phyloP scores from a whole-genome alignment of 108 stramenopile species.

The Pseudonitzschia delicatissima region DNA sequence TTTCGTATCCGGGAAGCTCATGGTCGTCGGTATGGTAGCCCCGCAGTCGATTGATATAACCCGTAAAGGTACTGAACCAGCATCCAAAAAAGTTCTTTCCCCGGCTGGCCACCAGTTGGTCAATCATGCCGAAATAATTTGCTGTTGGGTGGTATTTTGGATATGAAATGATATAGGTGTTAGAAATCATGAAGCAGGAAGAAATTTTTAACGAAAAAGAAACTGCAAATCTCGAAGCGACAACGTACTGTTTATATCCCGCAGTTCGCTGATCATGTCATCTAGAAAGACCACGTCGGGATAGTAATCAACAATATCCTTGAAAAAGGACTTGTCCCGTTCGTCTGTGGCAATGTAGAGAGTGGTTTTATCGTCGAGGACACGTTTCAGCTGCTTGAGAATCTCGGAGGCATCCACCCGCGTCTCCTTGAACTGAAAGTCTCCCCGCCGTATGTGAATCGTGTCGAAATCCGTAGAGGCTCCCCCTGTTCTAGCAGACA shows the following conservation, averaged over 20 bases:
- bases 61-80: slow-evolving; percentile 76
- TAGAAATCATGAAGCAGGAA: neutral
- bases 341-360: slow-evolving; percentile 86
- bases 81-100: slow-evolving; percentile 75
- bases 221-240: neutral
- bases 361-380: slow-evolving; percentile 35
- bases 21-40: slow-evolving; percentile 64
- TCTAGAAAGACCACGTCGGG: slow-evolving; percentile 61
- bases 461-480: slow-evolving; percentile 25
- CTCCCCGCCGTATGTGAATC: slow-evolving; percentile 71
- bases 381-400: slow-evolving; percentile 32
- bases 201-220: too few relatives aligned
- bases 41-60: slow-evolving; percentile 79
- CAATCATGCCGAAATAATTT: slow-evolving; percentile 80
- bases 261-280: slow-evolving; percentile 47
- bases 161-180: too few relatives aligned
- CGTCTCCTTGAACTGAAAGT: slow-evolving; percentile 63
- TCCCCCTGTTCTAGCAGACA: slow-evolving; percentile 21
- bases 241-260: slow-evolving; percentile 37
- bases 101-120: slow-evolving; percentile 72
- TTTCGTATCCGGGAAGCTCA: slow-evolving; percentile 49
- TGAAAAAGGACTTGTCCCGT: slow-evolving; percentile 68
- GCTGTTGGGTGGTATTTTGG: too few relatives aligned
- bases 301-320: slow-evolving; percentile 55
- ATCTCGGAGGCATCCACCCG: slow-evolving; percentile 46